Conservation (phyloP, 805 yeast species). For the Saturnispora saitoi region DNA sequence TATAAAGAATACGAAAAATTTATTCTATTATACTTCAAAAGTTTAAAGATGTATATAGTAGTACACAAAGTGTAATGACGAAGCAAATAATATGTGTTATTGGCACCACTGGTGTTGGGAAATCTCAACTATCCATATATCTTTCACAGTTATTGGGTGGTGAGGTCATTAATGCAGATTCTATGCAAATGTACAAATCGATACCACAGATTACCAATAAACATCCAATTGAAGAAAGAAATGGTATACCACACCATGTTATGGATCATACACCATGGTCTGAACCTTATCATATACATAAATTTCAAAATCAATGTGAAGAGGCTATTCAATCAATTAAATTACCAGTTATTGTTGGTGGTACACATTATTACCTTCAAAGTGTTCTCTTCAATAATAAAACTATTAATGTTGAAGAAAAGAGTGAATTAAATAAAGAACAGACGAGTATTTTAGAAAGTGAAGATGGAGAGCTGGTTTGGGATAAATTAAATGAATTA, state of each 20-base stretch:
- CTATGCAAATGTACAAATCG: constrained; percentile 87
- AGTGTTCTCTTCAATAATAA: constrained; percentile 64
- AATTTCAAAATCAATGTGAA: constrained; percentile 67
- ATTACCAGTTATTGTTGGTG: constrained; percentile 85
- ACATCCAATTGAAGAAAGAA: constrained; percentile 74
- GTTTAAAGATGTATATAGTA: neutral
- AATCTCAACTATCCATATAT: constrained; percentile 77
- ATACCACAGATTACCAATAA: constrained; percentile 80
- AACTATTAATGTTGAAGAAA: constrained; percentile 33
- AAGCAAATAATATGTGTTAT: constrained; percentile 24
- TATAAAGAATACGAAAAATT: too few relatives aligned
- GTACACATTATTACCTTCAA: constrained; percentile 90
- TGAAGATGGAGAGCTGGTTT: constrained; percentile 42
- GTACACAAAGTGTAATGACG: neutral
- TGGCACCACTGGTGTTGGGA: constrained; percentile 97
- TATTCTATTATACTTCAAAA: too few relatives aligned
- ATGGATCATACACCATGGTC: constrained; percentile 78
- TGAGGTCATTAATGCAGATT: constrained; percentile 90
- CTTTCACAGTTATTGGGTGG: constrained; percentile 72
- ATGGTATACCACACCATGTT: constrained; percentile 75
- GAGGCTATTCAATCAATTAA: constrained; percentile 60
- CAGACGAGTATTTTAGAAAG: constrained; percentile 44
- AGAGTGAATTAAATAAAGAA: constrained; percentile 19
- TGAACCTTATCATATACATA: constrained; percentile 72
- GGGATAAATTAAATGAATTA: constrained; percentile 36